Conservation (phyloP, 257 asterid genomes). For the Solanum chaucha region DNA sequence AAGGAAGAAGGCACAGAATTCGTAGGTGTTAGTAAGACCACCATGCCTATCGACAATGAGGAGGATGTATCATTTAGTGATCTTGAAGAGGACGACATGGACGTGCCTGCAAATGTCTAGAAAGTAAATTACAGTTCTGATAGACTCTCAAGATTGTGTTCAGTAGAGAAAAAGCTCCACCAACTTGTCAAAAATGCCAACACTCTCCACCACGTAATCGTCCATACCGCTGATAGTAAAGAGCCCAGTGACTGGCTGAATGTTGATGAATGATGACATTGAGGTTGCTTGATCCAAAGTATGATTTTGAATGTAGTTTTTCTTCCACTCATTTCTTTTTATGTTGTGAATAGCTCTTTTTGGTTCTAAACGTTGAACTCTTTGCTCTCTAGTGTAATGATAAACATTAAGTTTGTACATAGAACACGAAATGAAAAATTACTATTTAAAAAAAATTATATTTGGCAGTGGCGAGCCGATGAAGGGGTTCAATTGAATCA, state of each 20-base stretch:
- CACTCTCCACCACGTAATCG: not conserved
- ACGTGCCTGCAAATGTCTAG: constrained; percentile 33
- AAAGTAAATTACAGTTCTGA: constrained; percentile 44
- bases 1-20: constrained; percentile 62
- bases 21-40: constrained; percentile 22
- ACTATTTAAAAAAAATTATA: not conserved
- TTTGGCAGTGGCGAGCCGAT: not conserved
- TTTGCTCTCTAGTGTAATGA: not conserved
- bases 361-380: not conserved
- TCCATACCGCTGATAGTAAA: constrained; percentile 15
- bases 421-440: not conserved
- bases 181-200: constrained; percentile 9
- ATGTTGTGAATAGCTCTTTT: not conserved
- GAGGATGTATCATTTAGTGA: constrained; percentile 97
- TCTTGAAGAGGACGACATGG: constrained; percentile 78
- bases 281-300: not conserved
- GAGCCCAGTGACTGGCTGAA: constrained; percentile 54
- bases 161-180: constrained; percentile 40
- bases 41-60: constrained; percentile 50
- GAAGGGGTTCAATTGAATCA: not conserved
- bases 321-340: not conserved
- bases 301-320: not conserved
- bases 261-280: constrained; percentile 49
- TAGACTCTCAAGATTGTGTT: constrained; percentile 75
- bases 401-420: not conserved